A percentile compares a stretch with the other conserved stretches of the same genome.
phyloP scores from a whole-genome alignment of 768 basidiomycete species.

The Gymnopilus dilepis region DNA sequence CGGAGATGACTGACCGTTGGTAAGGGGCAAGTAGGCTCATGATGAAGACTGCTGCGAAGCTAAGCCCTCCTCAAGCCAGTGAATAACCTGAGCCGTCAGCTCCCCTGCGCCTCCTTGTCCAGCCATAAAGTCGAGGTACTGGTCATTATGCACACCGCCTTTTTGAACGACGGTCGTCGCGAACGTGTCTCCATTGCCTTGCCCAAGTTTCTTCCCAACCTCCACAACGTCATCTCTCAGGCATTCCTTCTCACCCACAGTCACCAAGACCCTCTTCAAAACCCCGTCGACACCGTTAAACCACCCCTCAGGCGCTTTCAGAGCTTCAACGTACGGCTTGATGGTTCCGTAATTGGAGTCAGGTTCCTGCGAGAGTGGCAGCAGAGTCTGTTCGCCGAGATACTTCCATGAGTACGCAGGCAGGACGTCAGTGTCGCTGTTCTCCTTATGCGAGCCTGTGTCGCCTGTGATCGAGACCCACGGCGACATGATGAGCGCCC shows the following conservation, averaged over 20 bases:
- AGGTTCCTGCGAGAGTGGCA: constrained; percentile 14
- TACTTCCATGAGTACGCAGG: constrained; percentile 12
- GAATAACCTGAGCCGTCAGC: constrained; percentile 30
- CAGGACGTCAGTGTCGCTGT: constrained; percentile 32
- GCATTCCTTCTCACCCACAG: constrained; percentile 41
- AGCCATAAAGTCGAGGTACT: constrained; percentile 36
- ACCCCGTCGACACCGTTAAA: constrained; percentile 32
- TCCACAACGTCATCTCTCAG: constrained; percentile 37
- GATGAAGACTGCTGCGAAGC: neutral
- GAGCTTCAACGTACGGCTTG: constrained; percentile 34
- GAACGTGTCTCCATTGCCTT: neutral
- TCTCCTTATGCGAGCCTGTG: constrained; percentile 28
- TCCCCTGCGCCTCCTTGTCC: constrained; percentile 25
- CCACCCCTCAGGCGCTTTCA: constrained; percentile 36
- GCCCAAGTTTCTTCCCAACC: constrained; percentile 28
- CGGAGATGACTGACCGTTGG: too few species aligned
- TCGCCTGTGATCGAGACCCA: constrained; percentile 19
- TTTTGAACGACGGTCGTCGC: constrained; percentile 34
- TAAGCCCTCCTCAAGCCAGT: constrained; percentile 23
- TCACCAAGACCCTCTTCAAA: constrained; percentile 39
- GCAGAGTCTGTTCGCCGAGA: constrained; percentile 22
- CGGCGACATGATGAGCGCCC: constrained; percentile 38
- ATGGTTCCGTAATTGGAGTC: constrained; percentile 1
- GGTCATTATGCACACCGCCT: constrained; percentile 43
- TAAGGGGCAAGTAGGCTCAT: neutral